A percentile compares a stretch with the other conserved stretches of the same genome.
phyloP scores from a whole-genome alignment of 768 basidiomycete species.

The Omphalotus guepiniiformis region DNA sequence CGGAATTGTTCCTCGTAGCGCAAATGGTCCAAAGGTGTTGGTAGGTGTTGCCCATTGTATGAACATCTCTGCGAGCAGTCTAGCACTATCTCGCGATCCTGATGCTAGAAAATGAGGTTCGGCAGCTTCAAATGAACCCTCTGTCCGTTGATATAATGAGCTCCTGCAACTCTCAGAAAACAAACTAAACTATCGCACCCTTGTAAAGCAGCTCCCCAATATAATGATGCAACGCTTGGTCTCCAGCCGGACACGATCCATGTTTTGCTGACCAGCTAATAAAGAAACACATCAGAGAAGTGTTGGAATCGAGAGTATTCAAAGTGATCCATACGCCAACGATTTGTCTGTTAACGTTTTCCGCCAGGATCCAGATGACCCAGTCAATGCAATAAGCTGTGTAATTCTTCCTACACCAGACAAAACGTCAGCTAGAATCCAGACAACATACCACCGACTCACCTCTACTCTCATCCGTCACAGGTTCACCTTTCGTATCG shows the following conservation, averaged over 20 bases:
- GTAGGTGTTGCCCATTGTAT: constrained; percentile 66
- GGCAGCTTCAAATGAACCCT: constrained; percentile 69
- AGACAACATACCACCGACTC: constrained; percentile 20
- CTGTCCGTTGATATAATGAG: constrained; percentile 33
- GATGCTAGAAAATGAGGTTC: constrained; percentile 82
- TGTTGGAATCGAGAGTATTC: constrained; percentile 14
- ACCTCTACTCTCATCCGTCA: constrained; percentile 83
- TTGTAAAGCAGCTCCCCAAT: constrained; percentile 85
- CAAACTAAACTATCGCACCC: constrained; percentile 40
- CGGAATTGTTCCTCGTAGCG: constrained; percentile 83
- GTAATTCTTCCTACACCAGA: constrained; percentile 67
- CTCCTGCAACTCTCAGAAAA: background rate
- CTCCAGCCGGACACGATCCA: constrained; percentile 80
- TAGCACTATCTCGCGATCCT: constrained; percentile 86
- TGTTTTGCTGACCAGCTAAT: constrained; percentile 87
- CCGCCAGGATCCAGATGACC: constrained; percentile 78
- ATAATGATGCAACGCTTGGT: constrained; percentile 85
- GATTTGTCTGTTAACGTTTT: constrained; percentile 85
- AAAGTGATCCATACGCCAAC: constrained; percentile 57
- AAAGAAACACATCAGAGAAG: constrained; percentile 7
- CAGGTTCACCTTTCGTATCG: constrained; percentile 63
- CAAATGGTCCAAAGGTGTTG: constrained; percentile 64
- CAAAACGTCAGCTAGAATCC: constrained; percentile 11
- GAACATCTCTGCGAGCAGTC: constrained; percentile 82
- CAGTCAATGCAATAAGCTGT: constrained; percentile 86